These are phyloP conservation scores for Daldinia vernicosa DNA, from an alignment of 495 filamentous ascomycete genomes.

Conservation along the genomic window DNA sequence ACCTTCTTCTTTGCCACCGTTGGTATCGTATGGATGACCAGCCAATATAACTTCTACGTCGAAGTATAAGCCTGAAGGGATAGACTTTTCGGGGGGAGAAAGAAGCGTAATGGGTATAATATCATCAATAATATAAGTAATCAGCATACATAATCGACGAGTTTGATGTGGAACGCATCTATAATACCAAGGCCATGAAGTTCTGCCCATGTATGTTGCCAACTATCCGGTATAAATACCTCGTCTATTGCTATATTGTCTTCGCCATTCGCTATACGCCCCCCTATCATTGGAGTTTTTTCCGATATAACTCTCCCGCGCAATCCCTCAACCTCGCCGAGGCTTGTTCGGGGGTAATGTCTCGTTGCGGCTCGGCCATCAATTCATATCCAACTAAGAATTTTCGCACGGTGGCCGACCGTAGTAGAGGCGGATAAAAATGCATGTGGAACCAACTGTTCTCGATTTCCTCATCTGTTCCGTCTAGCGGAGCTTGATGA, in stretches of 20 bases:
- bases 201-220: slow-evolving; percentile 10
- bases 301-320: slow-evolving; percentile 85
- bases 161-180: not conserved
- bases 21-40: slow-evolving; percentile 82
- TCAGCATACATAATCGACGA: not conserved
- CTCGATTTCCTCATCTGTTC: slow-evolving; percentile 83
- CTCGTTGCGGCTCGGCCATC: slow-evolving; percentile 94
- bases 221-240: slow-evolving; percentile 17
- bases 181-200: not conserved
- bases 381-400: slow-evolving; percentile 96
- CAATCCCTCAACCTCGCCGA: slow-evolving; percentile 76
- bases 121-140: not conserved
- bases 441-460: slow-evolving; percentile 93
- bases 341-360: slow-evolving; percentile 98
- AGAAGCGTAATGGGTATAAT: not conserved
- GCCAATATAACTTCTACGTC: slow-evolving; percentile 74
- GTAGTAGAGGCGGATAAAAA: slow-evolving; percentile 93
- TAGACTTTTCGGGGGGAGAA: not conserved
- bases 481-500: slow-evolving; percentile 92
- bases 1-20: slow-evolving; percentile 76
- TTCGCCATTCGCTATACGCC: not conserved
- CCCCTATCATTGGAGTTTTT: slow-evolving; percentile 58
- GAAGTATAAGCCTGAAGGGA: slow-evolving; percentile 27
- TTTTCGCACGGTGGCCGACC: slow-evolving; percentile 93
- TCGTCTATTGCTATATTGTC: slow-evolving; percentile 2